Evolutionary conservation across 163 green algal genomes (phyloP).

Genomic region (Coccomyxa subellipsoidea): DNA sequence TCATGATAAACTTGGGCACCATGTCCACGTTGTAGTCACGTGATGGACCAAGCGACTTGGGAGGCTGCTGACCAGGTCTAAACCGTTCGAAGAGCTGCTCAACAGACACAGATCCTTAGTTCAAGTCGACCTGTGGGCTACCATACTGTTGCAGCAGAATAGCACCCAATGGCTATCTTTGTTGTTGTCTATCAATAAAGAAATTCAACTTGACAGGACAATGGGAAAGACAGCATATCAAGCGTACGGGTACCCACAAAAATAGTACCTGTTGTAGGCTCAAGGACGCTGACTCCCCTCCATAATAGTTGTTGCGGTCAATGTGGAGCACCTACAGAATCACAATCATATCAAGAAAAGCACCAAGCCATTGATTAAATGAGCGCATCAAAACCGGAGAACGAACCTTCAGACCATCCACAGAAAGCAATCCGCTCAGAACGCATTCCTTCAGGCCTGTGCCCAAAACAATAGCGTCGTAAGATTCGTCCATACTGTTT

Average conservation of each 20-base stretch:
- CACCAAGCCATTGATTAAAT: background rate
- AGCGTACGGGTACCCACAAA: background rate
- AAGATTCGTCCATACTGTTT: constrained; percentile 87
- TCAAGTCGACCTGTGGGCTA: no score
- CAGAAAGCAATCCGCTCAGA: constrained; percentile 90
- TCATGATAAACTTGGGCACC: constrained; percentile 99
- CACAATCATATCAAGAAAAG: background rate
- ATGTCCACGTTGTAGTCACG: constrained; percentile 94
- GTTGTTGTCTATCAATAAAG: no score
- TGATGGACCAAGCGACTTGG: constrained; percentile 72
- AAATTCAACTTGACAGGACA: no score
- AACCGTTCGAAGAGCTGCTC: constrained; percentile 91
- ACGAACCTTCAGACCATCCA: constrained; percentile 88
- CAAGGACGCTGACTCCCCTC: constrained; percentile 90
- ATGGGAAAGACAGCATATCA: no score
- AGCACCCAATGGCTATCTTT: no score
- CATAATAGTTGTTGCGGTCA: constrained; percentile 99
- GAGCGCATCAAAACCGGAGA: background rate
- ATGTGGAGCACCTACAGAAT: constrained; percentile 93
- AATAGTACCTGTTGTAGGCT: constrained; percentile 89
- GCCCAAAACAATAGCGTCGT: constrained; percentile 96
- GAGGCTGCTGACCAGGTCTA: constrained; percentile 60
- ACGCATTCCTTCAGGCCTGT: constrained; percentile 99
- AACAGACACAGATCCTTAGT: no score
- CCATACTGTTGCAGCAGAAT: no score